Conservation (phyloP, 306 rosid genomes). For the Geum urbanum region DNA sequence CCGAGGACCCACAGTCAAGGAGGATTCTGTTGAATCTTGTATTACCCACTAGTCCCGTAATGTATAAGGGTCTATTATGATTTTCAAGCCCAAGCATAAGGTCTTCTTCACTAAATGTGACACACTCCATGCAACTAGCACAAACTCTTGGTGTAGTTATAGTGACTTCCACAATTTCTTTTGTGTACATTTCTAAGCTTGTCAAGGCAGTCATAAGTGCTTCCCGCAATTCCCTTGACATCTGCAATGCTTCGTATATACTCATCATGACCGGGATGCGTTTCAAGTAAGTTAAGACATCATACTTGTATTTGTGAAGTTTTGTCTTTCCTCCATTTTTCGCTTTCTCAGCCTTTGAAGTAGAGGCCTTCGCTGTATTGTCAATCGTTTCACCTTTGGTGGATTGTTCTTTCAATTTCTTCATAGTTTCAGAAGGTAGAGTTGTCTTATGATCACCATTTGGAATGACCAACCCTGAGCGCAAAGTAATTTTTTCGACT, state of each 20-base stretch:
- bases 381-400: too few relatives aligned
- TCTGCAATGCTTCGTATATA: neutral
- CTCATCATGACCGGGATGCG: neutral
- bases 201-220: neutral
- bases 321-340: too few relatives aligned
- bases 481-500: too few relatives aligned
- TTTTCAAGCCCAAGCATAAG: neutral
- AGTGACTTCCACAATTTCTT: fast-evolving
- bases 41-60: neutral
- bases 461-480: too few relatives aligned
- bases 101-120: neutral
- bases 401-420: too few relatives aligned
- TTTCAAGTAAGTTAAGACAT: neutral
- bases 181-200: too few relatives aligned
- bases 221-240: neutral
- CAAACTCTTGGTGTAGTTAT: neutral
- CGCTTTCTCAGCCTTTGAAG: too few relatives aligned
- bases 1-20: neutral
- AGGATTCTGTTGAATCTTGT: neutral
- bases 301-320: neutral
- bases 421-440: too few relatives aligned
- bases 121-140: neutral
- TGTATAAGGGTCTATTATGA: neutral
- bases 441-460: too few relatives aligned
- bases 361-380: too few relatives aligned